A percentile compares a stretch with the other conserved stretches of the same genome.
These are phyloP conservation scores for Schizosaccharomyces octosporus DNA, from an alignment of 805 yeast species.

Conservation along the genomic window DNA sequence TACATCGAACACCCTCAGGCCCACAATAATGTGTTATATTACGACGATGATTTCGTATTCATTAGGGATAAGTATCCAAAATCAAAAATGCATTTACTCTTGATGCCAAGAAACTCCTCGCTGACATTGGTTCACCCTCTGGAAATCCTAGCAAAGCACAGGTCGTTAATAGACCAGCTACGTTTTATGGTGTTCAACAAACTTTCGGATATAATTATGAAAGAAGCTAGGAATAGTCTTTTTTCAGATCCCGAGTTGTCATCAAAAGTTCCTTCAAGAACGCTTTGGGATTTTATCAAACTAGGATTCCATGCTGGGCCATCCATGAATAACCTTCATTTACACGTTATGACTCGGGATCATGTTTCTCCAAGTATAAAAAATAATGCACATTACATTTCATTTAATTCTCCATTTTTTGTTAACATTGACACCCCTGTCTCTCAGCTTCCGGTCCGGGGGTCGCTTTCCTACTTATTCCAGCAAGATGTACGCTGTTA, in stretches of 20 bases:
- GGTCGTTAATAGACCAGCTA: slow-evolving; percentile 7
- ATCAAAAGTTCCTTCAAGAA: slow-evolving; percentile 4
- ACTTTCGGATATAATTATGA: slow-evolving; percentile 25
- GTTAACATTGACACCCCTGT: slow-evolving; percentile 22
- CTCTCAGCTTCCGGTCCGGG: slow-evolving; percentile 1
- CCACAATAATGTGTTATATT: not conserved
- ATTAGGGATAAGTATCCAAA: slow-evolving; percentile 42
- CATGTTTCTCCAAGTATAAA: slow-evolving; percentile 30
- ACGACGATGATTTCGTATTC: slow-evolving; percentile 12
- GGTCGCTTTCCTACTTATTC: slow-evolving; percentile 20
- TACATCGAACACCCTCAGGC: slow-evolving; percentile 4
- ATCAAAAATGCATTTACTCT: slow-evolving; percentile 30
- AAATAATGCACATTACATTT: slow-evolving; percentile 40
- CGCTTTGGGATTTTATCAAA: slow-evolving; percentile 14
- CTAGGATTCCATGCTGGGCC: slow-evolving; percentile 53
- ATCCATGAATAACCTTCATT: slow-evolving; percentile 41
- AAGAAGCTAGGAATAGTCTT: slow-evolving; percentile 6
- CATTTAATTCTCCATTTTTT: slow-evolving; percentile 44
- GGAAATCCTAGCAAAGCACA: slow-evolving; percentile 18
- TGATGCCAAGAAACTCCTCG: slow-evolving; percentile 27
- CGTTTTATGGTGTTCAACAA: slow-evolving; percentile 4
- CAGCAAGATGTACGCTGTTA: slow-evolving; percentile 19
- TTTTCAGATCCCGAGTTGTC: slow-evolving; percentile 6
- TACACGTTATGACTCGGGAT: slow-evolving; percentile 50
- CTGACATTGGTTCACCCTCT: slow-evolving; percentile 28